Evolutionary conservation across 23 red algal genomes (phyloP), one percentile per base, ranked within the genome.

Genomic region (Chondrus crispus): DNA sequence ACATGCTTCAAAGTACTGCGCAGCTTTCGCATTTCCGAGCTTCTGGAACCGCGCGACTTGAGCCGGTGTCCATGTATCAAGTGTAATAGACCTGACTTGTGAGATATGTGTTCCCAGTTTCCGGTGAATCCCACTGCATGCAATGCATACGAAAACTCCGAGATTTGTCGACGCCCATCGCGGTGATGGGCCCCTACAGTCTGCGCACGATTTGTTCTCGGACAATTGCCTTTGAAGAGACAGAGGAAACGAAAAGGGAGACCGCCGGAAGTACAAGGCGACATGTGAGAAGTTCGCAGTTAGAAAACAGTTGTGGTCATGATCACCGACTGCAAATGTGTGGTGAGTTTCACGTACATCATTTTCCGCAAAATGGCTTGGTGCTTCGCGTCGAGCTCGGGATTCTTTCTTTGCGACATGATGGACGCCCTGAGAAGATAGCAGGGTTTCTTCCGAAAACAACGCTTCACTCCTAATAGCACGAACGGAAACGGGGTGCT

Each of bases 121-220:
- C 46, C 96, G 80, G 62, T 98, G 96, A 47, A 95, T 88, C 10
- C 93, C 93, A 39, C 79, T 88, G 63, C 96, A 98, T 10, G 85
- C 66, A 51, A 98, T 98, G 58, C 96, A 98, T 9, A 98, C 76
- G 84, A 98, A 98, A 18, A 95, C 75, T 6, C 96, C 96, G 5
- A 98, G 83, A 82, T 98, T 98, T 13, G 89, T 94, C 24, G 96
- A 98, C 45, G 96, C 96, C 96, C 96, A 98, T 53, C 96, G 89
- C 5, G 96, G 96, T 39, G 76, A 88, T 4, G 85, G 79, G 47
- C 62, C 74, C 12, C 41, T 79, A 79, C 95, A 98, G 72, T 98
- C 96, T 28, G 96, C 96, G 53, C 96, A 98, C n/a, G 70, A 66
- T 54, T 47, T 74, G 91, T 98, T 98, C 54, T 95, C 96, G 16